phyloP scores from a whole-genome alignment of 2,329 filamentous ascomycete genomes.

The Immersiporthe knoxdaviesiana region DNA sequence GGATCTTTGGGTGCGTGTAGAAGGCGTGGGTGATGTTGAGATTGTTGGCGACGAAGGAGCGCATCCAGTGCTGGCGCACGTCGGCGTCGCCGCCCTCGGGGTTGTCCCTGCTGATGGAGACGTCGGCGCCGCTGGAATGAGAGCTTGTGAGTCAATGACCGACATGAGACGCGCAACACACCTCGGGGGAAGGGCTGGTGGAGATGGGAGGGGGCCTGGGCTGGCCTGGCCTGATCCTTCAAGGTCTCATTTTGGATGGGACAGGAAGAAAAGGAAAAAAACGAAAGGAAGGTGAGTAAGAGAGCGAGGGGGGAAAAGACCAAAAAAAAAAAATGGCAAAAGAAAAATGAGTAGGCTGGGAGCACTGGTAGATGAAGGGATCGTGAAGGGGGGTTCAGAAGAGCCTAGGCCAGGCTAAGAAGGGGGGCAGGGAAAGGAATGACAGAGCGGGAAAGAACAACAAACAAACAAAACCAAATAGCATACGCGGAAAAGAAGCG shows the following conservation, averaged over 20 bases:
- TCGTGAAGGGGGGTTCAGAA: slow-evolving; percentile 8
- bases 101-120: slow-evolving; percentile 57
- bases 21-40: slow-evolving; percentile 88
- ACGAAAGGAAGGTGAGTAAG: neutral
- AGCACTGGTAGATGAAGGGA: slow-evolving; percentile 11
- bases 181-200: neutral
- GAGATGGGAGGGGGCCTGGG: neutral
- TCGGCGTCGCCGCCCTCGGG: slow-evolving; percentile 44
- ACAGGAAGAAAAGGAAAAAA: neutral
- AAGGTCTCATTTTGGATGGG: slow-evolving; percentile 10
- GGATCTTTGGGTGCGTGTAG: slow-evolving; percentile 91
- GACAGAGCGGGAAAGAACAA: neutral
- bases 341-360: neutral
- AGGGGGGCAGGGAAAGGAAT: neutral
- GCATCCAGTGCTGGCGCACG: slow-evolving; percentile 61
- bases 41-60: slow-evolving; percentile 80
- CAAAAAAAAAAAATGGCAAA: neutral
- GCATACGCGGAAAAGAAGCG: slow-evolving; percentile 83
- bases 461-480: slow-evolving; percentile 1
- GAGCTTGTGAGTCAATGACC: slow-evolving; percentile 21
- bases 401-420: neutral
- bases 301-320: too few relatives aligned
- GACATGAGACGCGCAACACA: neutral
- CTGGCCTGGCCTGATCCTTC: neutral
- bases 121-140: slow-evolving; percentile 72